Evolutionary conservation across 305 asterid genomes (phyloP).

Genomic region (Fraxinus paxiana): DNA sequence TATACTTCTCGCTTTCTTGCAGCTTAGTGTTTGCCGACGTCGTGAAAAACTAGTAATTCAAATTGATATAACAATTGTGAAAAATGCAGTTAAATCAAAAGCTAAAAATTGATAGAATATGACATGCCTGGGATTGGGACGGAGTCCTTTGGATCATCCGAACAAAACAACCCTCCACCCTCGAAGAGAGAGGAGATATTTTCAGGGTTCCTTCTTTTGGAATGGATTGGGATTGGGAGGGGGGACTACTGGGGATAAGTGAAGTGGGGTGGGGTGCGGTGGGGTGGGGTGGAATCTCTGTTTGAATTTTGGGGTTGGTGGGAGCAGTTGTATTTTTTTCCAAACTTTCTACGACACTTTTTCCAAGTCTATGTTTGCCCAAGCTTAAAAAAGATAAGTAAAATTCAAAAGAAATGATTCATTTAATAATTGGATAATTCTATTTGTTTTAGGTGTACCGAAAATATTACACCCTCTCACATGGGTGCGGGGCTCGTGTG

Average conservation of each 20-base stretch:
- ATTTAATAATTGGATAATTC: too few species aligned
- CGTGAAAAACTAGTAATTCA: not conserved
- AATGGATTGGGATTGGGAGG: not conserved
- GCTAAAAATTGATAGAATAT: conserved; percentile 16
- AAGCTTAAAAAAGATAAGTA: too few species aligned
- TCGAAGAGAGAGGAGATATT: conserved; percentile 21
- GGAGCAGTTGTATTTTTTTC: not conserved
- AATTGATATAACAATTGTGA: not conserved
- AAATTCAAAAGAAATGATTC: too few species aligned
- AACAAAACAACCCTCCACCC: not conserved
- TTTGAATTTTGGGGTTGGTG: not conserved
- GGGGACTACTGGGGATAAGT: not conserved
- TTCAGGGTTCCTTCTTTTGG: conserved; percentile 6
- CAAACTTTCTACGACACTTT: not conserved
- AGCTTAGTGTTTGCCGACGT: not conserved
- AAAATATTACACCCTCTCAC: too few species aligned
- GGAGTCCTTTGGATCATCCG: conserved; percentile 46
- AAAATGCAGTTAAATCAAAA: conserved; percentile 9
- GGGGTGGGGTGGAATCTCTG: not conserved
- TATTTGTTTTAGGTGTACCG: too few species aligned
- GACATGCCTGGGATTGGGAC: conserved; percentile 39
- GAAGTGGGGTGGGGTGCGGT: not conserved
- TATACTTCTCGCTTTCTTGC: not conserved
- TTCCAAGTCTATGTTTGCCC: too few species aligned
- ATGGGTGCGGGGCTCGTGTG: too few species aligned